These are phyloP conservation scores for Pyrus pyrifolia DNA, from an alignment of 306 rosid species.

Conservation along the genomic window DNA sequence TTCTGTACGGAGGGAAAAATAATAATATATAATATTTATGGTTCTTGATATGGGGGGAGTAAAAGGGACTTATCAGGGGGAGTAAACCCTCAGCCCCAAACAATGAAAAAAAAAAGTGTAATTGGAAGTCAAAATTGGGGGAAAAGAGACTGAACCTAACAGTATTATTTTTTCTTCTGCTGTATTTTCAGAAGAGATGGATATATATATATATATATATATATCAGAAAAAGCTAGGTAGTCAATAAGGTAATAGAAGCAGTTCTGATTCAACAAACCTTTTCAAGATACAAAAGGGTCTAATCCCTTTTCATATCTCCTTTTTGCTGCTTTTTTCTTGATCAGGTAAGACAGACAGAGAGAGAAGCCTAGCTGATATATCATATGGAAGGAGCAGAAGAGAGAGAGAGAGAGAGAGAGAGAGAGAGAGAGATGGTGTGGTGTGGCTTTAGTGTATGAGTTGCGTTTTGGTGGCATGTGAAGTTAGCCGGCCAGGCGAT, in stretches of 20 bases:
- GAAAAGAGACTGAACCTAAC: constrained; percentile 9
- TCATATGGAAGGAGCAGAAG: neutral
- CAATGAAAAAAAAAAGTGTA: neutral
- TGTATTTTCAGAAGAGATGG: neutral
- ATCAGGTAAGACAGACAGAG: constrained; percentile 5
- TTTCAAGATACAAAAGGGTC: constrained; percentile 29
- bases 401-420: neutral
- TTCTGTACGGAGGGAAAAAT: neutral
- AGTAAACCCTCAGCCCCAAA: constrained; percentile 18
- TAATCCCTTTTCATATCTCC: constrained; percentile 5
- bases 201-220: too few species aligned
- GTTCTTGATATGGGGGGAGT: neutral
- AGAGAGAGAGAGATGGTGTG: neutral
- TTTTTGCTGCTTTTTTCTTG: constrained; percentile 5
- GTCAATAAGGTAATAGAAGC: neutral
- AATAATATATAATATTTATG: too few species aligned
- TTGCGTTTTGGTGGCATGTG: constrained; percentile 42
- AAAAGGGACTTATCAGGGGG: constrained; percentile 30
- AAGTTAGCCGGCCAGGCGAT: constrained; percentile 44
- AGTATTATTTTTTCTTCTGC: neutral
- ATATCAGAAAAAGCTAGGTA: neutral
- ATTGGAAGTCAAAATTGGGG: constrained; percentile 11
- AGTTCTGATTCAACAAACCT: constrained; percentile 7
- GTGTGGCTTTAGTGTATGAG: neutral
- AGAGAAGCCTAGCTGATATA: neutral